Evolutionary conservation across 2,329 filamentous ascomycete genomes (phyloP), one percentile per base, ranked within the genome.

Genomic region (Cladorrhinum sp.): DNA sequence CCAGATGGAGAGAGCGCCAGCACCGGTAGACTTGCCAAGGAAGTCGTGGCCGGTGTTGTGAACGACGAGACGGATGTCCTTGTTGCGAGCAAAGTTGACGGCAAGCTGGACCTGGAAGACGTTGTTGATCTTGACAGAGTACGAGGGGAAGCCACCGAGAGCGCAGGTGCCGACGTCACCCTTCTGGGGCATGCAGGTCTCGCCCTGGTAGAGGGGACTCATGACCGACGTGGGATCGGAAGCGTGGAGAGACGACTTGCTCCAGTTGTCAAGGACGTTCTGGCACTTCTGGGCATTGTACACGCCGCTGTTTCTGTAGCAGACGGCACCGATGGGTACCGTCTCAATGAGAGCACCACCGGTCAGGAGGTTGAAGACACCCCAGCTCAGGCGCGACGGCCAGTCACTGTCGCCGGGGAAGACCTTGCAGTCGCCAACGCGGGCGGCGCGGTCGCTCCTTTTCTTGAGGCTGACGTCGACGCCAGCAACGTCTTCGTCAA

Each of bases 1-100:
- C 66, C 66, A 68, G 60, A 68, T 65, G 23, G 64, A 65, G 48
- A 79, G 68, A 0, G 75, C 68, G 4, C 76, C 75, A 50, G 71
- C 73, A n/a, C 76, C 76, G 5, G 64, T 55, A 1, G 70, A 73
- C 67, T 75, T 75, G 56, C 70, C 74, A 36, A 75, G 72, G 65
- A 80, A 82, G 65, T 83, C 80, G 65, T 84, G 82, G 26, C 80
- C 81, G 0, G 81, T 84, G 71, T 83, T 81, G 70, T 77, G 77
- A 60, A 78, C 68, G 9, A 76, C 68, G 5, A 79, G 66, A 9
- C 76, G 70, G 1, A 78, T 56, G 56, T 75, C 73, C 57, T 66
- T 66, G 49, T 75, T 75, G n/a, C 75, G 69, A 0, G 76, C 75
- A 66, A 78, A 77, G 64, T 77, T 77, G 49, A 78, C 71, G 4